Evolutionary conservation across 2,329 filamentous ascomycete genomes (phyloP).

Genomic region (Colletotrichum tropicicola): DNA sequence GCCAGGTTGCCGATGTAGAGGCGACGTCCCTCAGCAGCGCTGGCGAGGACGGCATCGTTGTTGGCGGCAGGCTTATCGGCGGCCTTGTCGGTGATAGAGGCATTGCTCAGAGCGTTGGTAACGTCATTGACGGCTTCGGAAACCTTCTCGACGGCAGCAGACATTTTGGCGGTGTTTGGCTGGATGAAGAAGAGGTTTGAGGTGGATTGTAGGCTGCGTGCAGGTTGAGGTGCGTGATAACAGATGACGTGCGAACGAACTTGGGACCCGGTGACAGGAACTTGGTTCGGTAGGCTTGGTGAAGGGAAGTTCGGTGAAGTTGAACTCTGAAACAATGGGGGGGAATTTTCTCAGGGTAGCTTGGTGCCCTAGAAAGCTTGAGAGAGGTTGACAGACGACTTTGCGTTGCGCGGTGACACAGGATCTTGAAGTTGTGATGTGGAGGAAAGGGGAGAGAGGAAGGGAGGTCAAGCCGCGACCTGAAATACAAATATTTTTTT

Average conservation of each 20-base stretch:
- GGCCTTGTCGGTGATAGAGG: conserved; percentile 69
- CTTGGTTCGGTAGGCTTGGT: conserved; percentile 53
- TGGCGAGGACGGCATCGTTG: conserved; percentile 93
- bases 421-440: conserved; percentile 54
- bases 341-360: conserved; percentile 79
- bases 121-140: conserved; percentile 78
- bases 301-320: conserved; percentile 51
- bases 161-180: conserved; percentile 74
- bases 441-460: conserved; percentile 42
- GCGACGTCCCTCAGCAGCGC: conserved; percentile 97
- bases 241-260: conserved; percentile 51
- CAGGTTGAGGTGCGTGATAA: conserved; percentile 58
- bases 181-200: conserved; percentile 45
- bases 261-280: conserved; percentile 42
- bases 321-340: conserved; percentile 80
- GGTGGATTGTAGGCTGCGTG: conserved; percentile 40
- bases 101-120: conserved; percentile 78
- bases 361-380: conserved; percentile 81
- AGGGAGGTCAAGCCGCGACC: conserved; percentile 36
- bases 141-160: conserved; percentile 79
- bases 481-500: conserved; percentile 51
- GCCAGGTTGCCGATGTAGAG: conserved; percentile 99
- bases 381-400: conserved; percentile 52
- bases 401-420: conserved; percentile 59
- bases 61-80: conserved; percentile 62